Conservation (phyloP, 495 filamentous ascomycete species). For the Letharia lupina region DNA sequence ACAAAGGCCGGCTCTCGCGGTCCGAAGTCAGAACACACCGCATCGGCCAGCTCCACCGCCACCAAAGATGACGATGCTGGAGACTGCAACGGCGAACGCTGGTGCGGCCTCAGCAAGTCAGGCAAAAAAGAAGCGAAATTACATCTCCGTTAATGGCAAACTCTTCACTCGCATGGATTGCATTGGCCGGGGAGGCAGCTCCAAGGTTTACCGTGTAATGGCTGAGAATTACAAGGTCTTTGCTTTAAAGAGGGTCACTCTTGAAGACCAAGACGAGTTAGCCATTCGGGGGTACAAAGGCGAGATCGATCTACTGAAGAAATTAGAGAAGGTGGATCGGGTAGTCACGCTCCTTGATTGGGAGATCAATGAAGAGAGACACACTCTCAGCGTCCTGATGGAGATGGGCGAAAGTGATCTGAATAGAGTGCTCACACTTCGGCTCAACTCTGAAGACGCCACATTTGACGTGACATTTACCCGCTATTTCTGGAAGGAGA, state of each 20-base stretch:
- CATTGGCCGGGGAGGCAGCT: slow-evolving; percentile 85
- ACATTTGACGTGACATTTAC: slow-evolving; percentile 80
- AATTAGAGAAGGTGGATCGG: slow-evolving; percentile 71
- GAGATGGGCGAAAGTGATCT: slow-evolving; percentile 96
- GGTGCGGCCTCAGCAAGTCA: slow-evolving; percentile 68
- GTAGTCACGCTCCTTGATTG: slow-evolving; percentile 87
- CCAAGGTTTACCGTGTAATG: slow-evolving; percentile 92
- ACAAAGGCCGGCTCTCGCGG: slow-evolving; percentile 60
- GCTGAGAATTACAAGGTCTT: slow-evolving; percentile 93
- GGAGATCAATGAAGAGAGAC: slow-evolving; percentile 84
- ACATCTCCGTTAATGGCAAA: slow-evolving; percentile 83
- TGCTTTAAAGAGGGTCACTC: slow-evolving; percentile 83
- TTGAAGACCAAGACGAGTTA: slow-evolving; percentile 79
- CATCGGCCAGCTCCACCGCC: slow-evolving; percentile 71
- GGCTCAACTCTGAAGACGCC: slow-evolving; percentile 62
- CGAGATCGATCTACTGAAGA: slow-evolving; percentile 86
- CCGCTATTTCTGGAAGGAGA: slow-evolving; percentile 97
- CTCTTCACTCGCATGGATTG: slow-evolving; percentile 80
- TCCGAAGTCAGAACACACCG: slow-evolving; percentile 74
- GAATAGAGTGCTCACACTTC: slow-evolving; percentile 70
- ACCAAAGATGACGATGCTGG: slow-evolving; percentile 91
- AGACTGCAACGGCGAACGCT: slow-evolving; percentile 78
- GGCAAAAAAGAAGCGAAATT: slow-evolving; percentile 62
- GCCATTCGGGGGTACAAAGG: slow-evolving; percentile 87
- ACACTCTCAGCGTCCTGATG: slow-evolving; percentile 87